phyloP scores from a whole-genome alignment of 306 rosid genomes.

The Adenanthera pavonina region DNA sequence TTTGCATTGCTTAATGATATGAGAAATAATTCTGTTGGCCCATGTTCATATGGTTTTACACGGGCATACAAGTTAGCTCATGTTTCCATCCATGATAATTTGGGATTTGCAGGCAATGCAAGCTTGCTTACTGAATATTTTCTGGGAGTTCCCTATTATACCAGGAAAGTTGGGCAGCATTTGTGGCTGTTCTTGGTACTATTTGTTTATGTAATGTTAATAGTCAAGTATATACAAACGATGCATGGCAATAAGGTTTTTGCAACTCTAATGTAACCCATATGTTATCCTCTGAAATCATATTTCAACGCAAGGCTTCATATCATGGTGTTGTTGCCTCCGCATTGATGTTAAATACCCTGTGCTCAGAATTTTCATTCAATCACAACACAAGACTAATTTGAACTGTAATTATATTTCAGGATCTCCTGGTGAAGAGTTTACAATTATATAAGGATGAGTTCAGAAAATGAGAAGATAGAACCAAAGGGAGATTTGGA shows the following conservation, averaged over 20 bases:
- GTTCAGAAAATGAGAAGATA: constrained; percentile 49
- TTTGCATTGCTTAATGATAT: too few relatives aligned
- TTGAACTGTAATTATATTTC: constrained; percentile 41
- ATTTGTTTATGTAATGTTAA: not conserved
- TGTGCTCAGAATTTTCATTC: not conserved
- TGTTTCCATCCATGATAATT: not conserved
- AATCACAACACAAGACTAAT: constrained; percentile 33
- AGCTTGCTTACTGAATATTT: too few relatives aligned
- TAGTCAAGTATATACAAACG: not conserved
- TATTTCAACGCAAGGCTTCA: not conserved
- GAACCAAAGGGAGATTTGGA: constrained; percentile 64
- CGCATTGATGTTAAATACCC: not conserved
- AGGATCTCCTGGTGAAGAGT: constrained; percentile 49
- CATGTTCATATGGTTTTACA: not conserved
- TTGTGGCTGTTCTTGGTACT: not conserved
- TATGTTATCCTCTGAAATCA: not conserved
- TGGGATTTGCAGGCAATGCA: not conserved
- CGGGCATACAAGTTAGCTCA: not conserved
- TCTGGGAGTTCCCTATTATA: not conserved
- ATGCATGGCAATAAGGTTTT: not conserved
- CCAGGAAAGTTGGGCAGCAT: not conserved
- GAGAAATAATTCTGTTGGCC: not conserved
- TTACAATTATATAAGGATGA: constrained; percentile 50
- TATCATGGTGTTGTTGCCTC: not conserved
- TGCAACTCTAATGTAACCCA: not conserved